phyloP scores from a whole-genome alignment of 1,139 yeast species.

The Meyerozyma athensensis region DNA sequence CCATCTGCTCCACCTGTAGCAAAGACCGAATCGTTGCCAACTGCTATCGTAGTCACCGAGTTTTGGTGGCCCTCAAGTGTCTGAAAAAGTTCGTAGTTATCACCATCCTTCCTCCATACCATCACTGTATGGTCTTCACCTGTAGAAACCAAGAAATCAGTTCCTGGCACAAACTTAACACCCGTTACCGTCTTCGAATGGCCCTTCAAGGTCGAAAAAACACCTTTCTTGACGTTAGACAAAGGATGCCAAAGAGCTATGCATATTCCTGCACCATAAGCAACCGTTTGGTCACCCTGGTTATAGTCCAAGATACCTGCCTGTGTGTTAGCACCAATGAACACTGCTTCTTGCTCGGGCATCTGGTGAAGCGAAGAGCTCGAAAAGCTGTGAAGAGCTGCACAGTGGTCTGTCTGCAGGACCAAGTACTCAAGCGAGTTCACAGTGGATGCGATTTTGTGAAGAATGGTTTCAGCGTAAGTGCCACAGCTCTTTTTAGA shows the following conservation, averaged over 20 bases:
- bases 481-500: not conserved
- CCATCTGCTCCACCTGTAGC: constrained; percentile 71
- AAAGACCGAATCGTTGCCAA: constrained; percentile 30
- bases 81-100: constrained; percentile 22
- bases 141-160: constrained; percentile 50
- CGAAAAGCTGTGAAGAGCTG: constrained; percentile 1
- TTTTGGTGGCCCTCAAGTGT: constrained; percentile 34
- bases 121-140: constrained; percentile 61
- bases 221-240: constrained; percentile 37
- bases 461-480: constrained; percentile 2
- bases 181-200: constrained; percentile 57
- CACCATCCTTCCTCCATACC: constrained; percentile 47
- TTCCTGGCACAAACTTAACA: constrained; percentile 49
- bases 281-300: constrained; percentile 39
- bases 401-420: not conserved
- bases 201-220: constrained; percentile 50
- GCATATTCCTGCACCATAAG: constrained; percentile 73
- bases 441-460: not conserved
- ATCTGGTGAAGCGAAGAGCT: not conserved
- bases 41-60: constrained; percentile 49
- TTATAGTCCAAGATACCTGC: constrained; percentile 62
- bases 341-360: constrained; percentile 47
- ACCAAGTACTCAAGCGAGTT: not conserved
- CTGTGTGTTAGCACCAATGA: constrained; percentile 78
- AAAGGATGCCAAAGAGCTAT: constrained; percentile 74